Percentiles rank a stretch among this genome's conserved stretches.
These are phyloP conservation scores for Luffa acutangula DNA, from an alignment of 306 rosid genomes.

Conservation along the genomic window DNA sequence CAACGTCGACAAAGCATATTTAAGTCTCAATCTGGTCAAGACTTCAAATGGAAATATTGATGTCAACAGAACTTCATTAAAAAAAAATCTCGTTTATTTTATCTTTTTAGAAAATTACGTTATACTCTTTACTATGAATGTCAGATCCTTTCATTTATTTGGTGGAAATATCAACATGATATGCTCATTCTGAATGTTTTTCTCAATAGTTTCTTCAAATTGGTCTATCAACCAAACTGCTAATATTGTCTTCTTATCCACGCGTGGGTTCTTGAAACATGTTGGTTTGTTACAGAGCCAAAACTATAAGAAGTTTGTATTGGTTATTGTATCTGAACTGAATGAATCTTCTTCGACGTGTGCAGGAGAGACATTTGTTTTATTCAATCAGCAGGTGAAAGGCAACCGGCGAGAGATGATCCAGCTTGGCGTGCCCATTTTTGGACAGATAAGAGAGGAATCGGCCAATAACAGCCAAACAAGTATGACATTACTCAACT, in stretches of 20 bases:
- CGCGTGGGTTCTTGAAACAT: neutral
- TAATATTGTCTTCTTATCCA: neutral
- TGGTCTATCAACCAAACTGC: neutral
- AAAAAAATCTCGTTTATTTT: neutral
- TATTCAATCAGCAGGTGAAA: slow-evolving; percentile 85
- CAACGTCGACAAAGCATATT: neutral
- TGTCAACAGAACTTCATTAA: neutral
- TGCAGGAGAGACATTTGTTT: slow-evolving; percentile 76
- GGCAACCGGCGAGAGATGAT: slow-evolving; percentile 90
- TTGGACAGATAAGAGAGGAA: slow-evolving; percentile 72
- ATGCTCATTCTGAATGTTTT: neutral
- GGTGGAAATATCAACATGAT: neutral
- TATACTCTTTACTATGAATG: neutral
- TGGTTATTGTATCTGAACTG: slow-evolving; percentile 12
- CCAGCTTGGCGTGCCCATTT: slow-evolving; percentile 89
- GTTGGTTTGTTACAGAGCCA: neutral
- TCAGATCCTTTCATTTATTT: neutral
- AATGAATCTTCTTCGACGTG: slow-evolving; percentile 9
- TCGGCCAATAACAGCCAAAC: slow-evolving; percentile 34
- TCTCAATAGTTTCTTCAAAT: neutral
- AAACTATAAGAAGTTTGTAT: neutral
- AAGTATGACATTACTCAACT: slow-evolving; percentile 7
- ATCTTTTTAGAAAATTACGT: neutral
- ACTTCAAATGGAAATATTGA: neutral
- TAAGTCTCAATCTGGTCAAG: neutral